Evolutionary conservation across 177 flowering plant species (phyloP).

Genomic region (Vitis hybrid): DNA sequence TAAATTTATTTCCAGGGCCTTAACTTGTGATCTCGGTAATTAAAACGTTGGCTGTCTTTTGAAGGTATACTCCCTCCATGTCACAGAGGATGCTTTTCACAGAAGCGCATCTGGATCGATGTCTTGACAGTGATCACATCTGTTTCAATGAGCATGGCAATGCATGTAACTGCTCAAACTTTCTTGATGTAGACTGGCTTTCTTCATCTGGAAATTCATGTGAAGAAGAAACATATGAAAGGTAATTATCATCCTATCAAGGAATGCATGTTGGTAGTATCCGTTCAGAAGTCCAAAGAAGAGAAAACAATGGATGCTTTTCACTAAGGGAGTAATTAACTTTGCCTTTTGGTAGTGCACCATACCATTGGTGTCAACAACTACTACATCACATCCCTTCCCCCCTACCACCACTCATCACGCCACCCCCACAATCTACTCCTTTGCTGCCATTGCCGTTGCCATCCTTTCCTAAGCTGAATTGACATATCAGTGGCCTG

Average conservation of each 20-base stretch:
- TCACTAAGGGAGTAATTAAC: no score
- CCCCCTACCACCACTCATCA: no score
- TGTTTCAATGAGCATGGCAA: slow-evolving; percentile 48
- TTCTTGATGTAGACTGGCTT: slow-evolving; percentile 81
- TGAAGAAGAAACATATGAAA: slow-evolving; percentile 79
- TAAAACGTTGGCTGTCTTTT: slow-evolving; percentile 7
- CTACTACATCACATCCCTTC: no score
- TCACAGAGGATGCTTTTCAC: slow-evolving; percentile 43
- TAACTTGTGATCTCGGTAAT: background rate
- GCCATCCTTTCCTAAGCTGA: no score
- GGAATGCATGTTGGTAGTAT: background rate
- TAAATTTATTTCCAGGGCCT: background rate
- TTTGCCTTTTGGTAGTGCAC: no score
- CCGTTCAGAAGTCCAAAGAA: background rate
- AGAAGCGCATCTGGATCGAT: slow-evolving; percentile 37
- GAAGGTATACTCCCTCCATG: slow-evolving; percentile 65
- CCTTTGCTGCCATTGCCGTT: no score
- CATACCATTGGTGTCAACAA: no score
- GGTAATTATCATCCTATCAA: slow-evolving; percentile 37
- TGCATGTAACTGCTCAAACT: slow-evolving; percentile 65
- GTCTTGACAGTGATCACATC: slow-evolving; percentile 32
- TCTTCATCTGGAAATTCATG: slow-evolving; percentile 91
- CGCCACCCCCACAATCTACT: no score
- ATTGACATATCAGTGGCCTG: no score
- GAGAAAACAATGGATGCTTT: no score